phyloP scores from a whole-genome alignment of 163 green algal species.

The Trebouxia gelatinosa region DNA sequence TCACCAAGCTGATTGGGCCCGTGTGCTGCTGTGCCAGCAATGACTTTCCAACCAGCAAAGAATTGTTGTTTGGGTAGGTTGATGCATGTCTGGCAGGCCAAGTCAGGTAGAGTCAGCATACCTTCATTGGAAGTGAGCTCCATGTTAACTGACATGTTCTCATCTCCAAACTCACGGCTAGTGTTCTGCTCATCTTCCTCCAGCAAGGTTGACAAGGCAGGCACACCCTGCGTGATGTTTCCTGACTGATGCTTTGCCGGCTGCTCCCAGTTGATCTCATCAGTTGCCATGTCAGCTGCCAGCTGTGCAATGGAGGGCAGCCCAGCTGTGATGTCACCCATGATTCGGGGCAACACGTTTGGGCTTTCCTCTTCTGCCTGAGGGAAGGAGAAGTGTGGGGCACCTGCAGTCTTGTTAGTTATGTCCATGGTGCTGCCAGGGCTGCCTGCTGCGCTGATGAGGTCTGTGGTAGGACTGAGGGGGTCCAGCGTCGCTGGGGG shows the following conservation, averaged over 20 bases:
- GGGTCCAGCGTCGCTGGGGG: background rate
- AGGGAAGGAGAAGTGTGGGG: background rate
- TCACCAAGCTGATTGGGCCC: too few relatives aligned
- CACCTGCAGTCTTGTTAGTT: conserved; percentile 1
- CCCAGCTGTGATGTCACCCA: conserved; percentile 15
- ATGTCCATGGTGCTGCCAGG: conserved; percentile 19
- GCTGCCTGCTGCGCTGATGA: background rate
- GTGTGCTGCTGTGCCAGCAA: too few relatives aligned
- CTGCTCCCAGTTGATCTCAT: conserved; percentile 8
- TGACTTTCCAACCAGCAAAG: too few relatives aligned
- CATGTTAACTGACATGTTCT: conserved; percentile 22
- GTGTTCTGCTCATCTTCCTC: conserved; percentile 65
- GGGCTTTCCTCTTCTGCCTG: conserved; percentile 13
- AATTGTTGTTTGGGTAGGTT: too few relatives aligned
- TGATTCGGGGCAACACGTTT: background rate
- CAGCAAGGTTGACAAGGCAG: conserved; percentile 63
- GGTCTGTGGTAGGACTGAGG: background rate
- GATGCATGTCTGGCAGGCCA: too few relatives aligned
- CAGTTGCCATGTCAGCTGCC: background rate
- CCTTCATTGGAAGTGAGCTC: conserved; percentile 12
- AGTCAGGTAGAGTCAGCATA: too few relatives aligned
- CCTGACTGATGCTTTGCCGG: background rate
- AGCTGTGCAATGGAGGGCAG: conserved; percentile 4
- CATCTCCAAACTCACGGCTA: background rate
- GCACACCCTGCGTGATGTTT: conserved; percentile 72